Conservation (phyloP, 1,284 basidiomycete genomes). For the Singerocomus rubriflavus region DNA sequence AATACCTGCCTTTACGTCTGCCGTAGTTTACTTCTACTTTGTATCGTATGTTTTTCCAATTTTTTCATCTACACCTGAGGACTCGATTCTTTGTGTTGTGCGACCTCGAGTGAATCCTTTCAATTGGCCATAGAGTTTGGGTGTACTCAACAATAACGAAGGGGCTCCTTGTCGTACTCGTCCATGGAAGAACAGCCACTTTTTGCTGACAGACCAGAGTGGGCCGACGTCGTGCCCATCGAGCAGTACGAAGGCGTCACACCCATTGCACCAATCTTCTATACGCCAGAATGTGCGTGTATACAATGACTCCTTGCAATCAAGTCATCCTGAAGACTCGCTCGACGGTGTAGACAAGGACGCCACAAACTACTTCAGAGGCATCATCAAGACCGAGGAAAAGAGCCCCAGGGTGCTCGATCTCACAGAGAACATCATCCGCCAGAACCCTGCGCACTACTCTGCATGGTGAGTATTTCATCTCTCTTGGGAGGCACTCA, state of each 20-base stretch:
- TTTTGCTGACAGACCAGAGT: slow-evolving; percentile 66
- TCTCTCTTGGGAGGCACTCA: slow-evolving; percentile 1
- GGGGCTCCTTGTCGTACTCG: neutral
- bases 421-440: slow-evolving; percentile 83
- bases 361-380: slow-evolving; percentile 89
- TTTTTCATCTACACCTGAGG: neutral
- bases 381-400: slow-evolving; percentile 72
- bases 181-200: slow-evolving; percentile 30
- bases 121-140: slow-evolving; percentile 1
- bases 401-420: slow-evolving; percentile 76
- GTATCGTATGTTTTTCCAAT: slow-evolving; percentile 21
- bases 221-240: slow-evolving; percentile 77
- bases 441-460: slow-evolving; percentile 90
- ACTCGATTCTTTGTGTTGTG: neutral
- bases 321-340: slow-evolving; percentile 5
- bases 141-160: neutral
- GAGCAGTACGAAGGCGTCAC: slow-evolving; percentile 77
- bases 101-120: neutral
- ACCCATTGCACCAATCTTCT: slow-evolving; percentile 87
- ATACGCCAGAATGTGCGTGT: slow-evolving; percentile 78
- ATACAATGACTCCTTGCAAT: slow-evolving; percentile 3
- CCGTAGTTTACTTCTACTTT: slow-evolving; percentile 24
- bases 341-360: slow-evolving; percentile 67
- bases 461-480: slow-evolving; percentile 74
- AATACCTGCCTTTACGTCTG: slow-evolving; percentile 23